phyloP scores from a whole-genome alignment of 768 basidiomycete genomes.

The Russula emetica region DNA sequence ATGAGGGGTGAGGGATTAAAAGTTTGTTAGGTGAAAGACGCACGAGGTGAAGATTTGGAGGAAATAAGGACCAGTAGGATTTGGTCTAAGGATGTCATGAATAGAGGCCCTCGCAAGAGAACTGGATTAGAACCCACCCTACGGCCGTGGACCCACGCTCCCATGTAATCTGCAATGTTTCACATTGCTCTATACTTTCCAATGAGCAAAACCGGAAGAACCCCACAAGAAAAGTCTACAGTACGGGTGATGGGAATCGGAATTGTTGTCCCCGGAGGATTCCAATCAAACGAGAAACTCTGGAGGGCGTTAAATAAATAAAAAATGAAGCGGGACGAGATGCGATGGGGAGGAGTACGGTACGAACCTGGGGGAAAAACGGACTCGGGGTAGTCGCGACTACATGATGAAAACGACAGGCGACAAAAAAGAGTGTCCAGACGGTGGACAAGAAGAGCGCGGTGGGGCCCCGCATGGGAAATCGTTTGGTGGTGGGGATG shows the following conservation, averaged over 20 bases:
- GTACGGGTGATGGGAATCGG: conserved; percentile 36
- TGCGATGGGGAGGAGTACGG: background rate
- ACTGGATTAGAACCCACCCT: conserved; percentile 29
- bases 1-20: background rate
- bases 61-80: conserved; percentile 52
- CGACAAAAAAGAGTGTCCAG: background rate
- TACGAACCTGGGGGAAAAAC: conserved; percentile 21
- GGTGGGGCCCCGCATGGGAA: background rate
- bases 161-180: conserved; percentile 35
- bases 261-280: conserved; percentile 31
- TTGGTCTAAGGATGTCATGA: conserved; percentile 40
- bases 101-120: background rate
- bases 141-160: conserved; percentile 28
- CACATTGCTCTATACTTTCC: conserved; percentile 34
- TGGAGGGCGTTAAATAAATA: background rate
- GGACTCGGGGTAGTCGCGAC: background rate
- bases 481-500: background rate
- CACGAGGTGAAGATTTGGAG: conserved; percentile 61
- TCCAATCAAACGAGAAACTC: conserved; percentile 36
- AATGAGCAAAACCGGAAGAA: background rate
- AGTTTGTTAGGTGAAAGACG: conserved; percentile 30
- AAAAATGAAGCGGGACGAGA: background rate
- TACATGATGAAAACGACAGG: background rate
- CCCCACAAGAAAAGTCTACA: background rate
- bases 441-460: background rate